Base-by-base conservation (phyloP, 352 stramenopile genomes). In the Phytophthora litchii region DNA sequence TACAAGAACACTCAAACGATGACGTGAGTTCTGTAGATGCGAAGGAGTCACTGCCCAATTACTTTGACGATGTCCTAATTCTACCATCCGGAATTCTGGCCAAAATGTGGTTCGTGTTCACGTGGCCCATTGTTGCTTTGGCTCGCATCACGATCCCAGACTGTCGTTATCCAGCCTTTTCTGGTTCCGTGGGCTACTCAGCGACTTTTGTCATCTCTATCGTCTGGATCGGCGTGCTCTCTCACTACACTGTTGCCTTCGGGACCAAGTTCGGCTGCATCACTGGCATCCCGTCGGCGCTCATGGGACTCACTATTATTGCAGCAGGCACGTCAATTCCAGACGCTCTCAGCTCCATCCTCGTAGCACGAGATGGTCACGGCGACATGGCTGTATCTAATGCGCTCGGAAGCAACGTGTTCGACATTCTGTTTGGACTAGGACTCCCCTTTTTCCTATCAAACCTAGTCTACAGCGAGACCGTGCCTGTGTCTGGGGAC, bases 321-420 rank as follows among this genome's bases (percentile, higher is more conserved):
- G 86, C 86, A 0, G 78, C 82, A 0, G 86, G 86, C 11, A 89
- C 86, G 27, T 91, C 87, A 2, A 85, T 93, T 46, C 86, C 86
- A 4, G 86, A 95, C 48, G 76, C 86, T 1, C 65, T 95, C 47
- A 90, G 79, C 58, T 92, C 80, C 14, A 80, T 95, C 17, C 71
- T 91, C 14, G 81, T 95, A 12, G 85, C 85, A 0, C 85, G 86
- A n/a, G 78, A 77, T 43, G 86, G 86, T 29, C 82, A 92, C 34
- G 85, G 83, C 16, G 83, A 91, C 51, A 91, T 90, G 71, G 86
- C 86, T 20, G 83, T 95, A 31, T 89, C 83, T 20, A 95, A 92
- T 60, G 86, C 86, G 14, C 69, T 94, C 8, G 86, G 86, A 40
- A 92, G 82, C 64, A 92, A 95, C 56, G 84, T 94, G 23, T 93